Conservation (phyloP, 2,329 filamentous ascomycete species). For the Diplodia mutila region DNA sequence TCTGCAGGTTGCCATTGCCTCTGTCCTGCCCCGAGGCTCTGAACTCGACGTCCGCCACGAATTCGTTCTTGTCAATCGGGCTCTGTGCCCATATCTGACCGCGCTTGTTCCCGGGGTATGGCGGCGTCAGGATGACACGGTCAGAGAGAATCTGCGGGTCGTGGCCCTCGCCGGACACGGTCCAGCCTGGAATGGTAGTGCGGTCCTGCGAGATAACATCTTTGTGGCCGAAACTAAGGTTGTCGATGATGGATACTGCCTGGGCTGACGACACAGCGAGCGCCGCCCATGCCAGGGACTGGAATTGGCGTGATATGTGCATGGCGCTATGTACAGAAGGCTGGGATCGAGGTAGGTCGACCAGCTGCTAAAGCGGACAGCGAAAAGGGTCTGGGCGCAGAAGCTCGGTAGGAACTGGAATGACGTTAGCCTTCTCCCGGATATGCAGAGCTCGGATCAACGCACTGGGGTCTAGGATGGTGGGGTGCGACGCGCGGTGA, state of each 20-base stretch:
- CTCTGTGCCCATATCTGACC: slow-evolving; percentile 80
- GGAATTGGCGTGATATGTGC: slow-evolving; percentile 46
- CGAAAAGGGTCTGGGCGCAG: not conserved
- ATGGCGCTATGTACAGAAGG: slow-evolving; percentile 32
- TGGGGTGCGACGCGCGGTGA: slow-evolving; percentile 11
- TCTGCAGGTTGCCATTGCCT: slow-evolving; percentile 84
- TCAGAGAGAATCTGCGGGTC: slow-evolving; percentile 73
- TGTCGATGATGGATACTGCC: slow-evolving; percentile 70
- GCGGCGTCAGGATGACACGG: slow-evolving; percentile 87
- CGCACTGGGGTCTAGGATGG: slow-evolving; percentile 22
- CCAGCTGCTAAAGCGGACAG: not conserved
- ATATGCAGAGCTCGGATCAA: slow-evolving; percentile 30
- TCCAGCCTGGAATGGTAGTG: slow-evolving; percentile 60
- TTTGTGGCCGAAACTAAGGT: slow-evolving; percentile 77
- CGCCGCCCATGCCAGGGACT: slow-evolving; percentile 46
- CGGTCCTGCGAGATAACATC: slow-evolving; percentile 65
- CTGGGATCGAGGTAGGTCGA: not conserved
- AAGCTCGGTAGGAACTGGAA: not conserved
- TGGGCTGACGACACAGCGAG: slow-evolving; percentile 56
- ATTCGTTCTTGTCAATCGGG: slow-evolving; percentile 64
- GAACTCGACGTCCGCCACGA: slow-evolving; percentile 85
- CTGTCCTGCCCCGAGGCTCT: slow-evolving; percentile 83
- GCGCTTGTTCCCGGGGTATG: slow-evolving; percentile 81
- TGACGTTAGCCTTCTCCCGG: not conserved
- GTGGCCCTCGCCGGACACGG: slow-evolving; percentile 58